Evolutionary conservation across 139 green algal genomes (phyloP).

Genomic region (Diplosphaera chodatii): DNA sequence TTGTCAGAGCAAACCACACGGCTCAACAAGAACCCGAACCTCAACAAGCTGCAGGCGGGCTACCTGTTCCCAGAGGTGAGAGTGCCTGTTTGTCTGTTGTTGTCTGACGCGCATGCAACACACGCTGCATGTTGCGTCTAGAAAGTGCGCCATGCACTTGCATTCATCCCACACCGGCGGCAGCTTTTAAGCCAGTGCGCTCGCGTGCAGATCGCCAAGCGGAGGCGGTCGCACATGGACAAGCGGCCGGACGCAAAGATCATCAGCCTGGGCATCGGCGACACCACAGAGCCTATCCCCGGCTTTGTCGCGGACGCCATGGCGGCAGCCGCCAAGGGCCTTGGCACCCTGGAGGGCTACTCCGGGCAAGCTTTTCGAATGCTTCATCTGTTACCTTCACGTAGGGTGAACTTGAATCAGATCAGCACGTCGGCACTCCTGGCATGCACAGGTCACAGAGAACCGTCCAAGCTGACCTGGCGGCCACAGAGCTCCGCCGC

Average conservation of each 20-base stretch:
- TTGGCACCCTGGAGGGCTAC: slow-evolving; percentile 92
- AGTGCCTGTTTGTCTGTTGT: too few species aligned
- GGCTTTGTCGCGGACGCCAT: slow-evolving; percentile 80
- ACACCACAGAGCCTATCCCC: slow-evolving; percentile 98
- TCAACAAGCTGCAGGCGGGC: slow-evolving; percentile 94
- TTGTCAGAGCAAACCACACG: slow-evolving; percentile 29
- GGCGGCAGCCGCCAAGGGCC: slow-evolving; percentile 64
- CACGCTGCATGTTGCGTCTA: too few species aligned
- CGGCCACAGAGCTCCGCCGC: too few species aligned
- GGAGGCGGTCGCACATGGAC: slow-evolving; percentile 86
- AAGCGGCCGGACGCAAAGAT: slow-evolving; percentile 90
- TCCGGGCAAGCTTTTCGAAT: too few species aligned
- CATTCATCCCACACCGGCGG: not conserved
- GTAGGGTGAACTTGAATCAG: too few species aligned
- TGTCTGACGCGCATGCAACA: too few species aligned
- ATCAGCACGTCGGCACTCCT: not conserved
- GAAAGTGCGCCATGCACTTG: not conserved
- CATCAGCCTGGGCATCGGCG: slow-evolving; percentile 95
- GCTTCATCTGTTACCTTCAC: too few species aligned
- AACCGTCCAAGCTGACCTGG: too few species aligned
- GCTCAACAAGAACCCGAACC: slow-evolving; percentile 87
- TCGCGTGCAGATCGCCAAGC: slow-evolving; percentile 76
- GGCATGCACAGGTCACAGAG: too few species aligned
- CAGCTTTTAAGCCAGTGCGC: not conserved
- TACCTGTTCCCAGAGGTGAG: slow-evolving; percentile 98